These are phyloP conservation scores for Toxicodendron radicans DNA, from an alignment of 345 rosid species.

Conservation along the genomic window DNA sequence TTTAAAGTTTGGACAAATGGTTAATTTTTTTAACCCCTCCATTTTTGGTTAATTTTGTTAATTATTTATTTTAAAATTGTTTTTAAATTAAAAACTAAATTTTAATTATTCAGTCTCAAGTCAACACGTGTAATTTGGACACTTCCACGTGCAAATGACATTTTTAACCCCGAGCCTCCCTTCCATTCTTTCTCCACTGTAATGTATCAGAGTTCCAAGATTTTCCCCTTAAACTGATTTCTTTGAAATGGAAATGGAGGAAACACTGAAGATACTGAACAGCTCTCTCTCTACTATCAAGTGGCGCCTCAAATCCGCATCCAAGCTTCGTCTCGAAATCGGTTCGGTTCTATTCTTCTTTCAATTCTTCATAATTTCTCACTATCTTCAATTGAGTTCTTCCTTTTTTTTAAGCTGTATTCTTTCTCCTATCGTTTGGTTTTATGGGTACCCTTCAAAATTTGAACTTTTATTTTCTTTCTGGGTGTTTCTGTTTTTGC, in stretches of 20 bases:
- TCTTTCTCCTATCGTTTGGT: not conserved
- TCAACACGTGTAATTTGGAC: too few species aligned
- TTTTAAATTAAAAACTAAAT: too few species aligned
- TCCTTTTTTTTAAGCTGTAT: not conserved
- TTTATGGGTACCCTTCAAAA: conserved; percentile 2
- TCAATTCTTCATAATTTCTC: not conserved
- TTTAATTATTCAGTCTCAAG: too few species aligned
- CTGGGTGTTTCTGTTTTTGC: not conserved
- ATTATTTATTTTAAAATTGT: too few species aligned
- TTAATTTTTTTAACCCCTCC: too few species aligned
- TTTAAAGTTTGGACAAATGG: too few species aligned
- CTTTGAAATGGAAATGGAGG: conserved; percentile 38
- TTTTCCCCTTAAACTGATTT: not conserved
- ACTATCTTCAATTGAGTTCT: not conserved
- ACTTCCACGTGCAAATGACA: too few species aligned
- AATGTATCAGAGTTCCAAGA: too few species aligned
- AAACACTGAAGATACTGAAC: conserved; percentile 45
- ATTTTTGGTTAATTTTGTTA: too few species aligned
- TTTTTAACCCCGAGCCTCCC: too few species aligned
- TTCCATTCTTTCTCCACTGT: too few species aligned
- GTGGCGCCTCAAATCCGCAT: conserved; percentile 65
- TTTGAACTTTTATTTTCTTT: conserved; percentile 10
- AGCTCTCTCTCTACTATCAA: conserved; percentile 52
- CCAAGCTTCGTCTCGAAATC: conserved; percentile 71
- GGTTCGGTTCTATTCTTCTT: conserved; percentile 34